These are phyloP conservation scores for Musa schizocarpa DNA, from an alignment of 176 grass and related monocot genomes.

Conservation along the genomic window DNA sequence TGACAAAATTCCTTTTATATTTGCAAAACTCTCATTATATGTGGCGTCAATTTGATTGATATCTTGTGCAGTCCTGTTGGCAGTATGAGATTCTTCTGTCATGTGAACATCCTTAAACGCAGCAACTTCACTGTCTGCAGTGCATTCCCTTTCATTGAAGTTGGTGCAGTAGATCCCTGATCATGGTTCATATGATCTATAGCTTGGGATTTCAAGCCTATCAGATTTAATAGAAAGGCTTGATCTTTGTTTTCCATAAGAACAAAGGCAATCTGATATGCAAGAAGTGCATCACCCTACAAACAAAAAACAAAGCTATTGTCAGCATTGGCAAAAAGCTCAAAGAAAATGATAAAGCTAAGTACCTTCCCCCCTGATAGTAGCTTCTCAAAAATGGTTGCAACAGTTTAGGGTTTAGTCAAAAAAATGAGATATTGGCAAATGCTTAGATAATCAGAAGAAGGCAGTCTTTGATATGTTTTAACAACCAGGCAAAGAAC, in stretches of 20 bases:
- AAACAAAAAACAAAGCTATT: constrained; percentile 24
- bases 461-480: constrained; percentile 72
- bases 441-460: constrained; percentile 86
- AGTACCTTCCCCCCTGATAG: constrained; percentile 72
- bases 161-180: constrained; percentile 27
- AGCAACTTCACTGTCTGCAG: constrained; percentile 31
- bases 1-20: constrained; percentile 94
- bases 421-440: constrained; percentile 91
- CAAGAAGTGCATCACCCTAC: constrained; percentile 84
- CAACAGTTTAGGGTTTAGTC: constrained; percentile 63
- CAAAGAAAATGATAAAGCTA: constrained; percentile 16
- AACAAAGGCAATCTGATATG: constrained; percentile 97
- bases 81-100: constrained; percentile 44
- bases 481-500: constrained; percentile 83
- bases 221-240: constrained; percentile 78
- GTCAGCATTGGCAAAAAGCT: background rate
- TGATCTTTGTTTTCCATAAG: constrained; percentile 94
- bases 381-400: constrained; percentile 79
- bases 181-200: background rate
- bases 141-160: constrained; percentile 32
- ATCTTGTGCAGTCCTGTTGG: constrained; percentile 51
- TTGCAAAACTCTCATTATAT: constrained; percentile 55
- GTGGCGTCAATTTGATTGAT: constrained; percentile 51
- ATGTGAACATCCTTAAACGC: constrained; percentile 73
- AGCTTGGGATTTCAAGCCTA: constrained; percentile 1